Base-by-base conservation (phyloP, 805 yeast genomes). In the Clavispora santaluciae region DNA sequence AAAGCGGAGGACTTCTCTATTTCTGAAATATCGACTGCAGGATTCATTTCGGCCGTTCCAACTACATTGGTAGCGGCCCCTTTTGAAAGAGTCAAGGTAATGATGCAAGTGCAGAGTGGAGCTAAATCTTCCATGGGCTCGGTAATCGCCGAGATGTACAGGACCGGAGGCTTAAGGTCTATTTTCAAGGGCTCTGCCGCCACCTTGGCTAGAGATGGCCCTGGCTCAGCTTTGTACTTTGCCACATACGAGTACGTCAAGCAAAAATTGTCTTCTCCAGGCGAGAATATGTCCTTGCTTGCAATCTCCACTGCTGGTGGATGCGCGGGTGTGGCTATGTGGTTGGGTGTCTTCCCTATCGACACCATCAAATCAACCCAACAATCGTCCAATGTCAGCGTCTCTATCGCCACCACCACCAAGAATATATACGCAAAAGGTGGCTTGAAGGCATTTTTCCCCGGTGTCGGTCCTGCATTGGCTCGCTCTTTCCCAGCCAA, bases 11-110 rank as follows among this genome's bases (percentile, higher is more conserved):
- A 65, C 22, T 74, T 91, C 49, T 61, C 86, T 9, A 78, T 83
- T 46, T 73, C 67, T 1, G 87, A 90, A 55, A 81, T 86, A 45
- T 82, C 95, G 10, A 75, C 90, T 3, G 99, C 99, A 9, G 99
- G 99, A 9, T 90, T 90, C 71, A 68, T 91, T 48, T 83, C 95
- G 43, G 98, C 98, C 10, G 74, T 91, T 38, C 99, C 99, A 23
- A 91, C 96, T 7, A 93, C 98, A 1, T 76, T 86, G 39, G 86
- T 91, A 15, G 95, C 97, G n/a, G 97, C 97, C 0, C 99, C 99
- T 2, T 89, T 93, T 53, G 99, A 91, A 66, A 77, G 99, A 52
- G 84, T 90, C 57, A 91, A 91, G 73, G 96, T 93, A 38, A 86
- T 91, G 58, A 73, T 91, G 75, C 99, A 91, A 64, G 74, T 87